Percentiles rank a stretch among this genome's conserved stretches.
Evolutionary conservation across 768 basidiomycete genomes (phyloP).

Genomic region (Suillus variegatus): DNA sequence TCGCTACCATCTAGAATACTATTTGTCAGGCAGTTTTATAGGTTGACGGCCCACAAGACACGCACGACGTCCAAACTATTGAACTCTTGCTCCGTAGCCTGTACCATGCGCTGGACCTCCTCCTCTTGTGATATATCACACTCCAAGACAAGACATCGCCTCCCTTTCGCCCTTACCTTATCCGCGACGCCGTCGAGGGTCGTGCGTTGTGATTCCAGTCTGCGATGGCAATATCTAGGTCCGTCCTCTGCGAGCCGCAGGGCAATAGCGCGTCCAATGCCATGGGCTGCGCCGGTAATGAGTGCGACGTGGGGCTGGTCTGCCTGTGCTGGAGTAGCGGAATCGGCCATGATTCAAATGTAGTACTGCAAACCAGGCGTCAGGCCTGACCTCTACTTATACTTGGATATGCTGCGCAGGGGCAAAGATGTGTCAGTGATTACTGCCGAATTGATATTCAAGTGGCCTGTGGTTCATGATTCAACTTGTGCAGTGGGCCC

Average conservation of each 20-base stretch:
- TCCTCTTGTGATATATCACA: slow-evolving; percentile 41
- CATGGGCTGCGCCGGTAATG: slow-evolving; percentile 45
- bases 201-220: slow-evolving; percentile 30
- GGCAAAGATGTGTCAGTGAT: not conserved
- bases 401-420: not conserved
- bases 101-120: slow-evolving; percentile 40
- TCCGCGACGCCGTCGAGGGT: slow-evolving; percentile 23
- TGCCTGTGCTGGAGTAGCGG: not conserved
- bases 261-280: slow-evolving; percentile 50
- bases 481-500: not conserved
- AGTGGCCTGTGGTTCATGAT: not conserved
- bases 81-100: slow-evolving; percentile 27
- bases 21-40: not conserved
- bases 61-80: slow-evolving; percentile 47
- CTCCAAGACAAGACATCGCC: slow-evolving; percentile 17
- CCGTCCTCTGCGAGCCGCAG: slow-evolving; percentile 48
- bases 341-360: not conserved
- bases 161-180: slow-evolving; percentile 24
- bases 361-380: not conserved
- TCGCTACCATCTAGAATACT: slow-evolving; percentile 4
- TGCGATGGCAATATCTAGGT: slow-evolving; percentile 44
- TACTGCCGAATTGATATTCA: not conserved
- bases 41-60: not conserved
- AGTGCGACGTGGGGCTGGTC: slow-evolving; percentile 34
- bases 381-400: not conserved